phyloP scores from a whole-genome alignment of 2,329 filamentous ascomycete species.

The Paecilomyces variotii region DNA sequence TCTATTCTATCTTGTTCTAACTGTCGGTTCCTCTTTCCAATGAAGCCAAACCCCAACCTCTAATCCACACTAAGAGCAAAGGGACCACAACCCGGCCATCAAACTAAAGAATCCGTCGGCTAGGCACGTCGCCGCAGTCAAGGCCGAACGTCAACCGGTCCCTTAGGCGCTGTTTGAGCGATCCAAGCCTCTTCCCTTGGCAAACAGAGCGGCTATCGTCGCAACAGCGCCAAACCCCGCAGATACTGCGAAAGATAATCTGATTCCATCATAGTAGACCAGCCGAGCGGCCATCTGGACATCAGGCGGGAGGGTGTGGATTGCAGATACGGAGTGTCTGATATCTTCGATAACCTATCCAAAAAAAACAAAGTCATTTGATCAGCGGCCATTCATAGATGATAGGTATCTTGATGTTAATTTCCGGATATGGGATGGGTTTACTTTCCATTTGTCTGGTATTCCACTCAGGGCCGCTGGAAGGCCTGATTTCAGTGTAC shows the following conservation, averaged over 20 bases:
- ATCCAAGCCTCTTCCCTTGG: constrained; percentile 28
- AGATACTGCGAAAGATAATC: constrained; percentile 49
- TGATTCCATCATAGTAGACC: constrained; percentile 54
- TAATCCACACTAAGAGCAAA: no score
- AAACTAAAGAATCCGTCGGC: background rate
- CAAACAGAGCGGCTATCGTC: constrained; percentile 41
- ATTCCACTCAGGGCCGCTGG: constrained; percentile 47
- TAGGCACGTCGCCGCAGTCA: background rate
- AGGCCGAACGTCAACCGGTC: background rate
- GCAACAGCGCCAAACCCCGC: constrained; percentile 46
- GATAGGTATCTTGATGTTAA: constrained; percentile 2
- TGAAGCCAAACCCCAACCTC: no score
- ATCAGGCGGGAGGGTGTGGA: constrained; percentile 48
- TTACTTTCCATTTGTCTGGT: constrained; percentile 52
- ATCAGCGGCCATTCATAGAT: constrained; percentile 16
- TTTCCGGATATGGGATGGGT: constrained; percentile 14
- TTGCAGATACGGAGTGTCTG: constrained; percentile 51
- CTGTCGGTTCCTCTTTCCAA: no score
- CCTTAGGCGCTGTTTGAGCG: background rate
- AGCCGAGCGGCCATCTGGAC: constrained; percentile 48
- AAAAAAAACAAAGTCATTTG: constrained; percentile 5
- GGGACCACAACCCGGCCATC: no score
- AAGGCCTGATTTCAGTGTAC: constrained; percentile 48
- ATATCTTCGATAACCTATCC: constrained; percentile 53
- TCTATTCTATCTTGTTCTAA: no score